Percentiles rank a stretch among this genome's conserved stretches.
These are phyloP conservation scores for Suillus americanus DNA, from an alignment of 768 basidiomycete species.

Conservation along the genomic window DNA sequence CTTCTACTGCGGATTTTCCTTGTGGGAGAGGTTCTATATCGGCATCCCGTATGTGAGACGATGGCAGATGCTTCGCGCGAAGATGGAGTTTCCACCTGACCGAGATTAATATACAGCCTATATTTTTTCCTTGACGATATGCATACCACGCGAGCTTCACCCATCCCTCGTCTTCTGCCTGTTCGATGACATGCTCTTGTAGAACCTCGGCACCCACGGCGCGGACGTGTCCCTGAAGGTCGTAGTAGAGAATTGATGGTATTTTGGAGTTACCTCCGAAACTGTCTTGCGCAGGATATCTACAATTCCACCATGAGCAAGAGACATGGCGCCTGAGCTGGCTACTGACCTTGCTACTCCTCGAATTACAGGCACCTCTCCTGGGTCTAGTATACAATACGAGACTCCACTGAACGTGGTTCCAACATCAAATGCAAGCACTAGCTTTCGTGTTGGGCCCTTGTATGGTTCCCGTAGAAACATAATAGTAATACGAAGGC, in stretches of 20 bases:
- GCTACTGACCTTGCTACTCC: conserved; percentile 26
- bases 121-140: neutral
- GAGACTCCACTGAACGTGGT: conserved; percentile 43
- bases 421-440: conserved; percentile 44
- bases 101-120: neutral
- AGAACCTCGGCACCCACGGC: conserved; percentile 46
- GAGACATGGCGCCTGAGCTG: neutral
- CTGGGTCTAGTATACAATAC: conserved; percentile 36
- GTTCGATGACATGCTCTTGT: conserved; percentile 34
- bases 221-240: conserved; percentile 33
- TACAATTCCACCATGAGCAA: conserved; percentile 13
- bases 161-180: conserved; percentile 38
- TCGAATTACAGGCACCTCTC: conserved; percentile 29
- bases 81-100: conserved; percentile 37
- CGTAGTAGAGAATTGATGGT: conserved; percentile 49
- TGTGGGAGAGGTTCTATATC: conserved; percentile 25
- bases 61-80: conserved; percentile 25
- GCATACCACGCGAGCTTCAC: conserved; percentile 41
- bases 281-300: conserved; percentile 47
- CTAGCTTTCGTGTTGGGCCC: conserved; percentile 39
- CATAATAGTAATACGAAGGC: conserved; percentile 16
- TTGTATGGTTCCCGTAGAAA: conserved; percentile 29
- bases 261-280: conserved; percentile 47
- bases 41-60: conserved; percentile 20
- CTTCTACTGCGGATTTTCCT: conserved; percentile 17